phyloP scores from a whole-genome alignment of 2,329 filamentous ascomycete genomes.

The Penicillium brevicompactum region DNA sequence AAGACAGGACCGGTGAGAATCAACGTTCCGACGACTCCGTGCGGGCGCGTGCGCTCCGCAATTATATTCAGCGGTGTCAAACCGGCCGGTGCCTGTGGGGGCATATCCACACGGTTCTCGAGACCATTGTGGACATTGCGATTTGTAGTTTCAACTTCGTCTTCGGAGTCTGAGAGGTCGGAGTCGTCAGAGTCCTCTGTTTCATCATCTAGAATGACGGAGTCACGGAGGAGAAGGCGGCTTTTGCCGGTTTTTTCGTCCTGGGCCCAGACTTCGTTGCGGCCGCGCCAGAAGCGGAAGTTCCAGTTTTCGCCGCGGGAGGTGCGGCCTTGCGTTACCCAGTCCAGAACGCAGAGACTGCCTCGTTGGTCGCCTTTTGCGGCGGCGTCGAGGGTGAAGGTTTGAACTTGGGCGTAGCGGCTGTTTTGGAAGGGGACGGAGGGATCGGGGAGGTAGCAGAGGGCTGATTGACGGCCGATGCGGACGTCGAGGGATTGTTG shows the following conservation, averaged over 20 bases:
- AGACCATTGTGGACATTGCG: conserved; percentile 10
- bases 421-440: conserved; percentile 87
- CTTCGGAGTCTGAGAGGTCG: conserved; percentile 10
- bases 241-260: conserved; percentile 42
- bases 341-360: conserved; percentile 81
- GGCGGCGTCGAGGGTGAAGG: conserved; percentile 63
- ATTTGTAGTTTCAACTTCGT: conserved; percentile 29
- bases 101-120: conserved; percentile 10
- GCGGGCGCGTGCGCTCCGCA: conserved; percentile 67
- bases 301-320: conserved; percentile 90
- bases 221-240: conserved; percentile 80
- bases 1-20: conserved; percentile 76
- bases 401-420: conserved; percentile 80
- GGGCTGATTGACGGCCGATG: conserved; percentile 52
- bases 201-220: conserved; percentile 70
- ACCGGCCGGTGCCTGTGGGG: conserved; percentile 18
- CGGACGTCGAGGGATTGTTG: conserved; percentile 53
- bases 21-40: conserved; percentile 80
- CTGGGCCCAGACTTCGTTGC: conserved; percentile 72
- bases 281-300: conserved; percentile 74
- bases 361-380: conserved; percentile 43
- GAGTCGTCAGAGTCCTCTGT: conserved; percentile 10
- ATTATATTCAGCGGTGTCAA: conserved; percentile 31
- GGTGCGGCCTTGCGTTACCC: conserved; percentile 85
- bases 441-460: conserved; percentile 79